Percentiles rank a stretch among this genome's conserved stretches.
Evolutionary conservation across 2,329 filamentous ascomycete species (phyloP).

Genomic region (Diaporthe humulicola): DNA sequence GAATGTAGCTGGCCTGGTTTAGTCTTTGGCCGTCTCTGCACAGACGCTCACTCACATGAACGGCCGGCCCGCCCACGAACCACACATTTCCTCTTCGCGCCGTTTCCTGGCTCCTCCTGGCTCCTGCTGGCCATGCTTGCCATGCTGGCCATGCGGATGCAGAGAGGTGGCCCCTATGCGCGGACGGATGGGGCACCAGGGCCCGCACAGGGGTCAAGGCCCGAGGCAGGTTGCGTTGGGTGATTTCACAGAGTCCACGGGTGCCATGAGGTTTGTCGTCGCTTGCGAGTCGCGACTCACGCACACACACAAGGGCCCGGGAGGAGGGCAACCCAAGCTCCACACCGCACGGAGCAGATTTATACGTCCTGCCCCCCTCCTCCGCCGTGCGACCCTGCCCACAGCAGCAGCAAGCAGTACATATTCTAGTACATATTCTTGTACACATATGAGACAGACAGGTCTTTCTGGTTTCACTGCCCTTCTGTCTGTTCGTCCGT

Average conservation of each 20-base stretch:
- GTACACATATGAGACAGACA: constrained; percentile 19
- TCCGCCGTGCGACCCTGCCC: constrained; percentile 17
- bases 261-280: constrained; percentile 16
- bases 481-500: not conserved
- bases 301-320: not conserved
- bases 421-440: constrained; percentile 13
- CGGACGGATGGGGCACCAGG: constrained; percentile 13
- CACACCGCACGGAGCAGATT: constrained; percentile 14
- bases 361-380: constrained; percentile 25
- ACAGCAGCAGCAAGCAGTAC: constrained; percentile 3
- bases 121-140: not conserved
- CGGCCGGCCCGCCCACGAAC: constrained; percentile 20
- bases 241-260: no score
- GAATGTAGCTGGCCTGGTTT: not conserved
- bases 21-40: not conserved
- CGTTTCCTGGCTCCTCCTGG: not conserved
- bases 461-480: constrained; percentile 2
- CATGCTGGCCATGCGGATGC: not conserved
- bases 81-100: constrained; percentile 12
- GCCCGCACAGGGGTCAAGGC: constrained; percentile 24
- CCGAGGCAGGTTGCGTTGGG: constrained; percentile 1
- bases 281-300: constrained; percentile 27
- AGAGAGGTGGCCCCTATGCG: constrained; percentile 1
- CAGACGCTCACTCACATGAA: constrained; percentile 27
- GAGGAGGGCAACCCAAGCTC: constrained; percentile 7